Evolutionary conservation across 2,329 filamentous ascomycete species (phyloP).

Genomic region (Penicillium sp.): DNA sequence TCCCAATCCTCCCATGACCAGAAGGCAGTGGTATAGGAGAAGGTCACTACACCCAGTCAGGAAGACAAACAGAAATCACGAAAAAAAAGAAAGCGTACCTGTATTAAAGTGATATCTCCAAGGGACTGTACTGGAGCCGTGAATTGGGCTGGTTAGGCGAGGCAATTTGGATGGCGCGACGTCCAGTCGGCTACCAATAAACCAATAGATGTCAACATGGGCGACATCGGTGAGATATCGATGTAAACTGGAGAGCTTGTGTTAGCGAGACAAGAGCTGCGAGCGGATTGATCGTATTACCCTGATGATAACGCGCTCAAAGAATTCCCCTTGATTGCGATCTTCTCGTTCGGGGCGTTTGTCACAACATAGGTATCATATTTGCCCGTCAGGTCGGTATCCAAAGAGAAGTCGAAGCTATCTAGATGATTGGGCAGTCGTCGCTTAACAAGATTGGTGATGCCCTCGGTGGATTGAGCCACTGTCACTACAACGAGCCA

Average conservation of each 20-base stretch:
- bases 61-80: neutral
- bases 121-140: slow-evolving; percentile 45
- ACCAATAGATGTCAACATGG: slow-evolving; percentile 51
- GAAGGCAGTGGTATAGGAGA: slow-evolving; percentile 53
- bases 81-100: slow-evolving; percentile 28
- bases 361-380: slow-evolving; percentile 27
- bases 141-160: slow-evolving; percentile 33
- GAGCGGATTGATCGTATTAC: slow-evolving; percentile 20
- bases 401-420: slow-evolving; percentile 23
- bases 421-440: slow-evolving; percentile 25
- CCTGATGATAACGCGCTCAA: slow-evolving; percentile 37
- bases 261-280: neutral
- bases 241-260: slow-evolving; percentile 33
- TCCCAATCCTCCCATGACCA: slow-evolving; percentile 58
- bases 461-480: slow-evolving; percentile 23
- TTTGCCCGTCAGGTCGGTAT: neutral
- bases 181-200: slow-evolving; percentile 45
- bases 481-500: slow-evolving; percentile 8
- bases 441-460: slow-evolving; percentile 26
- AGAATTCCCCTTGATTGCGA: slow-evolving; percentile 36
- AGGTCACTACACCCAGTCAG: slow-evolving; percentile 43
- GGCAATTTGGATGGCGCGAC: slow-evolving; percentile 32
- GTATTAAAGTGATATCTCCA: slow-evolving; percentile 55
- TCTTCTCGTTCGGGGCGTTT: slow-evolving; percentile 24
- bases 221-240: slow-evolving; percentile 43